phyloP scores from a whole-genome alignment of 805 yeast species.

The Yamadazyma akitaensis region DNA sequence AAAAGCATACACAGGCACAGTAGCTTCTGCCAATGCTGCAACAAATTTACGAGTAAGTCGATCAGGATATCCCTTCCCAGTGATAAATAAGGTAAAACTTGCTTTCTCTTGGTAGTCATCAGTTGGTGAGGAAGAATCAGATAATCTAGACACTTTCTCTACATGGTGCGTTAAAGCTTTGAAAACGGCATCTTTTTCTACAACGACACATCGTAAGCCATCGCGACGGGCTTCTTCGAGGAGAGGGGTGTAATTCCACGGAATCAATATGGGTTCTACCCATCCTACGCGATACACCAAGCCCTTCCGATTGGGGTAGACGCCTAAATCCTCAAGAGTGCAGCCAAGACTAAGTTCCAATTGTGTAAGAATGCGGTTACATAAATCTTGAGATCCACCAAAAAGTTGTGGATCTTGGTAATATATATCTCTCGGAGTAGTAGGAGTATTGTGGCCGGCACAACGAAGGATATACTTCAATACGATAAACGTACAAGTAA shows the following conservation, averaged over 20 bases:
- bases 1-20: constrained; percentile 41
- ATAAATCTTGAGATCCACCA: constrained; percentile 34
- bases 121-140: not conserved
- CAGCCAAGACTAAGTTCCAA: constrained; percentile 38
- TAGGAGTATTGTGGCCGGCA: constrained; percentile 6
- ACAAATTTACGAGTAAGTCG: constrained; percentile 46
- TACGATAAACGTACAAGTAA: not conserved
- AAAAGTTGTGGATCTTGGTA: constrained; percentile 57
- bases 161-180: constrained; percentile 26
- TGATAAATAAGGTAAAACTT: constrained; percentile 32
- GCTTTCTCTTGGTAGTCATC: not conserved
- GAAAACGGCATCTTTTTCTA: constrained; percentile 43
- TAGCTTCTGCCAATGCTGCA: constrained; percentile 17
- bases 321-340: constrained; percentile 36
- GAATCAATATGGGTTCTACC: constrained; percentile 20
- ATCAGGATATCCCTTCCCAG: constrained; percentile 73
- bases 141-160: not conserved
- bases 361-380: constrained; percentile 37
- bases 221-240: not conserved
- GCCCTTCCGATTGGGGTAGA: constrained; percentile 58
- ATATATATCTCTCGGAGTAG: constrained; percentile 56
- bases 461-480: constrained; percentile 1
- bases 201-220: constrained; percentile 17
- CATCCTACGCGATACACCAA: constrained; percentile 27
- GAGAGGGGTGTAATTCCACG: constrained; percentile 6